Conservation (phyloP, 2,329 filamentous ascomycete species). For the Alternaria viburni region DNA sequence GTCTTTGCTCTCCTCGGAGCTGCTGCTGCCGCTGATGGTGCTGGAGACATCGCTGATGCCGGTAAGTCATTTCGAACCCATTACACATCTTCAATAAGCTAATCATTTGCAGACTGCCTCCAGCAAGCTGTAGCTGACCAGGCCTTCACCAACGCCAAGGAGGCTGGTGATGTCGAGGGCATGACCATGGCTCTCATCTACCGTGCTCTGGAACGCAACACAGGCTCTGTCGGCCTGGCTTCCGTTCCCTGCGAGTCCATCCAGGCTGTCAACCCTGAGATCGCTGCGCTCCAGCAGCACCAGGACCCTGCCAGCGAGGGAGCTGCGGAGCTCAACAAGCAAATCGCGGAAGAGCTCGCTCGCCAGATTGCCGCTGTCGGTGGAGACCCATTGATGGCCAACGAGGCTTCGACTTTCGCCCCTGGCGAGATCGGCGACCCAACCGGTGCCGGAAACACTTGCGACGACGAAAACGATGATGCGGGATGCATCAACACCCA, state of each 20-base stretch:
- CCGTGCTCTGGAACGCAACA: constrained; percentile 66
- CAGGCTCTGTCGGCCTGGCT: constrained; percentile 62
- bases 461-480: constrained; percentile 56
- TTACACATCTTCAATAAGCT: constrained; percentile 3
- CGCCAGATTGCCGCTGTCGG: constrained; percentile 66
- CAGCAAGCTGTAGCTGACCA: constrained; percentile 65
- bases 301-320: constrained; percentile 69
- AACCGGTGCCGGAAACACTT: constrained; percentile 61
- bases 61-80: constrained; percentile 21
- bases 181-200: constrained; percentile 63
- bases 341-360: constrained; percentile 65
- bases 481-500: constrained; percentile 63
- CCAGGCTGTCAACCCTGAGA: constrained; percentile 67
- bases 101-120: constrained; percentile 56
- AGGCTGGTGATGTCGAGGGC: constrained; percentile 57
- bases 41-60: constrained; percentile 57
- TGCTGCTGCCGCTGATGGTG: constrained; percentile 56
- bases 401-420: constrained; percentile 68
- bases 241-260: constrained; percentile 64
- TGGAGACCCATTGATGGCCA: constrained; percentile 66
- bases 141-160: constrained; percentile 67
- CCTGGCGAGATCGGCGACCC: constrained; percentile 62
- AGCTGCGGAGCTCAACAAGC: constrained; percentile 65
- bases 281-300: constrained; percentile 68
- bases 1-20: constrained; percentile 62